Conservation (phyloP, 2,329 filamentous ascomycete genomes). For the Elsinoe australis region DNA sequence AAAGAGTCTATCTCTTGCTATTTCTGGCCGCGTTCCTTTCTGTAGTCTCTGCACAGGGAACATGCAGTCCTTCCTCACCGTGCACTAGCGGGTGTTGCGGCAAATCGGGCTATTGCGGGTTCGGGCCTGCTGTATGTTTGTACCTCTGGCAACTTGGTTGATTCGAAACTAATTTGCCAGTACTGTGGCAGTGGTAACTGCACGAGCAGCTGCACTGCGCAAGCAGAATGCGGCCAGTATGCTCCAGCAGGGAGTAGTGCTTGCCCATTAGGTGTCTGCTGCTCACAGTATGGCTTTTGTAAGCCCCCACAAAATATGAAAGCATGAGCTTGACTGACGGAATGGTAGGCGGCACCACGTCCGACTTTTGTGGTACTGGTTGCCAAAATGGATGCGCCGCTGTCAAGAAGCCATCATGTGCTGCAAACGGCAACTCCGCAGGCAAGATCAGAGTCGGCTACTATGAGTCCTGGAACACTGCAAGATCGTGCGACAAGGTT, state of each 20-base stretch:
- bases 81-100: too few species aligned
- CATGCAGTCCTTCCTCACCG: too few species aligned
- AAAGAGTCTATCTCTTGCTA: too few species aligned
- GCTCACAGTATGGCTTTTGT: slow-evolving; percentile 19
- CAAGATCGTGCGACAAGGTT: slow-evolving; percentile 17
- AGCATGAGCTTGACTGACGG: not conserved
- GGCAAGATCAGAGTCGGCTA: slow-evolving; percentile 20
- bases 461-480: slow-evolving; percentile 22
- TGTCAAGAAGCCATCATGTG: slow-evolving; percentile 1
- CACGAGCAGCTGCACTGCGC: slow-evolving; percentile 19
- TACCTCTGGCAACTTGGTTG: too few species aligned
- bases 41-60: too few species aligned
- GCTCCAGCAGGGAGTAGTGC: slow-evolving; percentile 16
- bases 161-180: too few species aligned
- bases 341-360: not conserved
- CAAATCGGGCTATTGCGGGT: too few species aligned
- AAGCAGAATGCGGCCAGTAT: slow-evolving; percentile 20
- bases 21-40: too few species aligned
- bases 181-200: slow-evolving; percentile 11
- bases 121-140: too few species aligned
- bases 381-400: slow-evolving; percentile 17
- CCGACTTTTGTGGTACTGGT: slow-evolving; percentile 19
- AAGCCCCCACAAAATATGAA: not conserved
- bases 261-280: slow-evolving; percentile 24
- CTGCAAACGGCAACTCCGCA: not conserved